Percentiles rank a stretch among this genome's conserved stretches.
Conservation (phyloP, 345 rosid species). For the Microcos paniculata region DNA sequence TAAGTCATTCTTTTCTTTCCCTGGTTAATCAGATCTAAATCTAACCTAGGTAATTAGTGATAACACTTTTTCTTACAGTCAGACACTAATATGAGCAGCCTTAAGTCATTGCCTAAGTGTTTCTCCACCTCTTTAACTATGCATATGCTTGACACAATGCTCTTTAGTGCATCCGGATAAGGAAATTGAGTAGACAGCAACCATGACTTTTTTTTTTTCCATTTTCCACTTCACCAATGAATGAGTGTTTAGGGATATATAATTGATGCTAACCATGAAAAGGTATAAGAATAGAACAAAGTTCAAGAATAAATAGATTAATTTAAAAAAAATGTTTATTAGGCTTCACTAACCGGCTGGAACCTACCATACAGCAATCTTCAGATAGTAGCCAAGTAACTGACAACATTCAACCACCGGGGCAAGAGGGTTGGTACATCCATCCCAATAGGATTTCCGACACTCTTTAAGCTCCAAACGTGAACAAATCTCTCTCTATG, state of each 20-base stretch:
- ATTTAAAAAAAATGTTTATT: slow-evolving; percentile 16
- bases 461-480: not conserved
- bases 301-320: slow-evolving; percentile 8
- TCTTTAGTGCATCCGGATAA: not conserved
- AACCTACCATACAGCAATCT: not conserved
- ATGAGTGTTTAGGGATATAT: not conserved
- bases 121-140: not conserved
- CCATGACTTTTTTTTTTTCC: not conserved
- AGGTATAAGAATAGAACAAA: not conserved
- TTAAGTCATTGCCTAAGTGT: too few species aligned
- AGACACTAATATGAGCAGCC: too few species aligned
- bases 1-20: too few species aligned
- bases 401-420: not conserved
- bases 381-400: not conserved
- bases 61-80: too few species aligned
- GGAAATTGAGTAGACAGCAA: not conserved
- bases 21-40: too few species aligned
- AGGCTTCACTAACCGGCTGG: not conserved
- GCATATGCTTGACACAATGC: not conserved
- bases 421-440: not conserved
- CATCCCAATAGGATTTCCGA: slow-evolving; percentile 3
- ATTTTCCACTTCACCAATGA: not conserved
- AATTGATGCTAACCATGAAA: not conserved
- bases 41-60: too few species aligned
- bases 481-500: slow-evolving; percentile 7